Conservation (phyloP, 495 filamentous ascomycete genomes). For the Penicillium pulvis region DNA sequence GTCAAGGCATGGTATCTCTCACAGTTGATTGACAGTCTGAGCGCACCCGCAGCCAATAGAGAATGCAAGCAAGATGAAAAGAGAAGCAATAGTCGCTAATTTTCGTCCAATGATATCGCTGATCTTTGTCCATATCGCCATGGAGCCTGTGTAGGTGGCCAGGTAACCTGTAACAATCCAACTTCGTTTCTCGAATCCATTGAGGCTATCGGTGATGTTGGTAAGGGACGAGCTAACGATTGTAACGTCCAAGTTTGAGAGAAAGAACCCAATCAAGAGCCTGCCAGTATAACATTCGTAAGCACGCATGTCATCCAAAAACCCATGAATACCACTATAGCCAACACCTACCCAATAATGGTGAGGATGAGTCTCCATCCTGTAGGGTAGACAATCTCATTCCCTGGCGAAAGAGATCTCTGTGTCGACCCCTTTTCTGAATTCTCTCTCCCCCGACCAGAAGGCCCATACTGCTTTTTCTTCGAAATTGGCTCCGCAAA, state of each 20-base stretch:
- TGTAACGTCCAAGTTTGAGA: slow-evolving; percentile 63
- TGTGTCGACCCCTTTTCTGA: slow-evolving; percentile 30
- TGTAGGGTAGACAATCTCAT: slow-evolving; percentile 37
- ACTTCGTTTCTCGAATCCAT: slow-evolving; percentile 53
- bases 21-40: slow-evolving; percentile 55
- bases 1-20: slow-evolving; percentile 13
- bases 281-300: slow-evolving; percentile 29
- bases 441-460: slow-evolving; percentile 13
- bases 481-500: slow-evolving; percentile 27
- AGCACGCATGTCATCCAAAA: neutral
- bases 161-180: slow-evolving; percentile 63
- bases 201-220: slow-evolving; percentile 56
- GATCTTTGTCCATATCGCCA: slow-evolving; percentile 59
- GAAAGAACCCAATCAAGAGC: slow-evolving; percentile 56
- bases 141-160: slow-evolving; percentile 57
- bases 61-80: slow-evolving; percentile 56
- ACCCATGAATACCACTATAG: neutral
- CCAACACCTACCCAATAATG: slow-evolving; percentile 34
- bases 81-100: slow-evolving; percentile 46
- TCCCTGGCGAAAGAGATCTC: slow-evolving; percentile 28
- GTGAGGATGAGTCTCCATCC: slow-evolving; percentile 50
- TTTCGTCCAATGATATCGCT: slow-evolving; percentile 63
- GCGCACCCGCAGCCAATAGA: slow-evolving; percentile 60
- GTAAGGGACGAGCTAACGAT: slow-evolving; percentile 66
- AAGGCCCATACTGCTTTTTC: slow-evolving; percentile 8